Evolutionary conservation across 805 yeast genomes (phyloP), one percentile per base, ranked within the genome.

Genomic region (Starmerella apis): DNA sequence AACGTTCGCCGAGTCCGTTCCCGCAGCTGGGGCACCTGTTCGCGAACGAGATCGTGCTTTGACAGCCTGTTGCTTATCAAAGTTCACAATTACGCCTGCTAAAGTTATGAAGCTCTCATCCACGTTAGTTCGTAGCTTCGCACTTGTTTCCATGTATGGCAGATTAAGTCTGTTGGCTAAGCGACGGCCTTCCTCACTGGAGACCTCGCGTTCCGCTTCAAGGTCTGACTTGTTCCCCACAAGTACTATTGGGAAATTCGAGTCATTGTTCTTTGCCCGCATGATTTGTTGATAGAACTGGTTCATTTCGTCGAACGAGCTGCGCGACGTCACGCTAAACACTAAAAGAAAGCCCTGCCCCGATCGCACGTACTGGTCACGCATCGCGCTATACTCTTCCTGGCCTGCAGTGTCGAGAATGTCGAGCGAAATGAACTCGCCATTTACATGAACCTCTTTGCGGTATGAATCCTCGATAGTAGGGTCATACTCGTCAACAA

Each of bases 341-440:
- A 87, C 96, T 46, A 88, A 71, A 50, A 88, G 69, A 61, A 88
- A 88, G 14, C 96, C 97, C 67, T 88, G 95, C 39, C 96, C 96
- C 2, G 95, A 86, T 54, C 94, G 77, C 94, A 88, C 88, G 67
- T 88, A 88, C 66, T 86, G 92, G 64, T 90, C 97, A 60, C 88
- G 71, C 86, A 83, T 80, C 18, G 96, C 95, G 49, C 86, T 78
- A 66, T 88, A 88, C 68, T 88, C 96, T 67, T 90, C 97, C 72
- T 88, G 96, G 37, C 98, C 98, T 2, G 98, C 98, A 19, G 98
- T 92, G 67, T 92, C 98, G 62, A 92, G 76, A 37, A 92, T 87
- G 66, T 92, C 98, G 55, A 83, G 68, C 22, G 84, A 73, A 1
- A 85, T 80, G 32, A 79, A 83, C 63, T 81, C 85, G 52, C 78